A percentile compares a stretch with the other conserved stretches of the same genome.
Conservation (phyloP, 192 early-diverging fungal genomes). For the Pilaira anomala region DNA sequence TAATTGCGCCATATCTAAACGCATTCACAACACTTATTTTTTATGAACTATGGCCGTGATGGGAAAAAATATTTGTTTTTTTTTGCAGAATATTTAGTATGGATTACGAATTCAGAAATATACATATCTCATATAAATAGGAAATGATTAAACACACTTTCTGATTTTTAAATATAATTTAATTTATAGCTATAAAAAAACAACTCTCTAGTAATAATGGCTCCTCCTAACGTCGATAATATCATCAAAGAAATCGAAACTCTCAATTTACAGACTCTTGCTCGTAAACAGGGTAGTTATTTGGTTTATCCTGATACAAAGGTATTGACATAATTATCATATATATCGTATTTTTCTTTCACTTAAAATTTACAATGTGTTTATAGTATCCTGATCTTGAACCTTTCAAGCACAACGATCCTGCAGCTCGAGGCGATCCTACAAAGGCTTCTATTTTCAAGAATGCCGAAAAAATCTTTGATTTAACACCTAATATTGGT, state of each 20-base stretch:
- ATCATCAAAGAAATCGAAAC: constrained; percentile 22
- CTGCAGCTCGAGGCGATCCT: constrained; percentile 29
- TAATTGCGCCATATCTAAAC: no score
- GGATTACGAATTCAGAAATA: no score
- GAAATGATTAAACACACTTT: no score
- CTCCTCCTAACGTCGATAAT: constrained; percentile 17
- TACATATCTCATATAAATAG: no score
- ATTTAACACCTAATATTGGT: constrained; percentile 35
- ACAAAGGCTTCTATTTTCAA: constrained; percentile 27
- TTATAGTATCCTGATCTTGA: constrained; percentile 15
- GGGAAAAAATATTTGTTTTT: no score
- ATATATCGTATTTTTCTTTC: background rate
- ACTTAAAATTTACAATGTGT: background rate
- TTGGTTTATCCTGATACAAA: constrained; percentile 23
- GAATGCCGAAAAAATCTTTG: constrained; percentile 21
- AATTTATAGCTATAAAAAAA: background rate
- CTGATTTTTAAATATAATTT: no score
- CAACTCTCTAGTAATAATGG: no score
- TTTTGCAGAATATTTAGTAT: no score
- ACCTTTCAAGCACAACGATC: constrained; percentile 32
- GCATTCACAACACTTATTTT: no score
- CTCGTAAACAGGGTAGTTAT: constrained; percentile 23
- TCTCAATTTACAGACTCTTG: constrained; percentile 14
- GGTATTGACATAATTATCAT: no score
- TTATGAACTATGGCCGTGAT: no score